Conservation (phyloP, 164 flowering plant genomes). For the Stephania cephalantha region DNA sequence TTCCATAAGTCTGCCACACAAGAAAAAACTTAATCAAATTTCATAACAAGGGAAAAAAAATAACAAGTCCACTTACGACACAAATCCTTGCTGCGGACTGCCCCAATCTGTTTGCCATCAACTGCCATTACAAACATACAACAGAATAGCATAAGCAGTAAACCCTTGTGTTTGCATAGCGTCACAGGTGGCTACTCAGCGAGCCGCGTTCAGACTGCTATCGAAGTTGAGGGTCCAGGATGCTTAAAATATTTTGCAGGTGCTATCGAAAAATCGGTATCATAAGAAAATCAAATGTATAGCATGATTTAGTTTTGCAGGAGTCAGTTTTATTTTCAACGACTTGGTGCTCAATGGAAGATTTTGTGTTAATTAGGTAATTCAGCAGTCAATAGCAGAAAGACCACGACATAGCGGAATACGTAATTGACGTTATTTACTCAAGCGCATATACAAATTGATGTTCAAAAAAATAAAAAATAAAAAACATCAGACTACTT, state of each 20-base stretch:
- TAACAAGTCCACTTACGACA: slow-evolving; percentile 59
- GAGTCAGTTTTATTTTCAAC: too few species aligned
- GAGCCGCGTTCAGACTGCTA: background rate
- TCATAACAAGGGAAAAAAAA: too few species aligned
- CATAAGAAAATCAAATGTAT: background rate
- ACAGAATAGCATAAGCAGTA: too few species aligned
- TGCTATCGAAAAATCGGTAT: too few species aligned
- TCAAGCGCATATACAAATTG: too few species aligned
- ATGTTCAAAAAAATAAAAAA: background rate
- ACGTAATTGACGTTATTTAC: too few species aligned
- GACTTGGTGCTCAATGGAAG: too few species aligned
- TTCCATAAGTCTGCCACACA: background rate
- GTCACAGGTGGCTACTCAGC: too few species aligned
- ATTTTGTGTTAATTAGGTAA: too few species aligned
- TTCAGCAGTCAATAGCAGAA: too few species aligned
- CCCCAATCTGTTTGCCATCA: slow-evolving; percentile 72
- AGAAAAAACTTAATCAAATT: background rate
- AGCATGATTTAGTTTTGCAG: background rate
- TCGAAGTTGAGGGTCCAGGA: background rate
- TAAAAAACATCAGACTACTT: slow-evolving; percentile 18
- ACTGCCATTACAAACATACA: slow-evolving; percentile 41
- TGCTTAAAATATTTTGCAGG: background rate
- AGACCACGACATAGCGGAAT: too few species aligned
- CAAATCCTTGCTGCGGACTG: slow-evolving; percentile 82
- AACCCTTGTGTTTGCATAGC: too few species aligned